Base-by-base conservation (phyloP, 805 yeast genomes). In the Lachancea thermotolerans region DNA sequence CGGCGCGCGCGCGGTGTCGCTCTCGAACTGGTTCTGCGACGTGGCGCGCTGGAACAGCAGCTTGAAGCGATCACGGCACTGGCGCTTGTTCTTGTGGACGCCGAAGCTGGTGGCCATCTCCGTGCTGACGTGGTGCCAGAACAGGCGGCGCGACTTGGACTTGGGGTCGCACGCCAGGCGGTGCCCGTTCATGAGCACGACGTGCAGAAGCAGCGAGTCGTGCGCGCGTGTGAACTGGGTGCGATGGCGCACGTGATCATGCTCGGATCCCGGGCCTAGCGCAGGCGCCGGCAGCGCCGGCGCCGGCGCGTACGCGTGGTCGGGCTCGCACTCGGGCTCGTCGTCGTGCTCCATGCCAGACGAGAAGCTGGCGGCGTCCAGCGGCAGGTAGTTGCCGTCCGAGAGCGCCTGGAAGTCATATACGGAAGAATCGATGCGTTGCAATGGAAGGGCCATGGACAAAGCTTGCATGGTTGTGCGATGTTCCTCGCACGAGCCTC, bases 21-120 rank as follows among this genome's bases (percentile, higher is more conserved):
- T 7, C n/a, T 36, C 25, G 40, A 35, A 42, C n/a, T 31, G 41
- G 21, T 18, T 32, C 14, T 39, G 37, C 16, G 41, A 29, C 8
- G 16, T 32, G 12, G 46, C 17, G 10, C 40, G 21, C 34, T 37
- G 46, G 36, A 38, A 44, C 29, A 44, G 33, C 14, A 38, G 30
- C 25, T 37, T 38, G 39, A 44, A 44, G 15, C 47, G 38, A 14
- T 44, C 47, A 2, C 47, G 42, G 25, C 47, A 44, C 33, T 44
- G 47, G 21, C 47, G 38, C 16, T 35, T 21, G 39, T 44, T 44
- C 36, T 32, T 44, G 39, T n/a, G n/a, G 31, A 44, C 29, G 15
- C 14, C 29, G 25, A 14, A 37, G 21, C 25, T 11, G 10, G 33
- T 18, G 16, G 15, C 17, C 27, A 44, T 39, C 29, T 34, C 36